Evolutionary conservation across 1,139 yeast species (phyloP), one percentile per base, ranked within the genome.

Genomic region (Yamadazyma oceani): DNA sequence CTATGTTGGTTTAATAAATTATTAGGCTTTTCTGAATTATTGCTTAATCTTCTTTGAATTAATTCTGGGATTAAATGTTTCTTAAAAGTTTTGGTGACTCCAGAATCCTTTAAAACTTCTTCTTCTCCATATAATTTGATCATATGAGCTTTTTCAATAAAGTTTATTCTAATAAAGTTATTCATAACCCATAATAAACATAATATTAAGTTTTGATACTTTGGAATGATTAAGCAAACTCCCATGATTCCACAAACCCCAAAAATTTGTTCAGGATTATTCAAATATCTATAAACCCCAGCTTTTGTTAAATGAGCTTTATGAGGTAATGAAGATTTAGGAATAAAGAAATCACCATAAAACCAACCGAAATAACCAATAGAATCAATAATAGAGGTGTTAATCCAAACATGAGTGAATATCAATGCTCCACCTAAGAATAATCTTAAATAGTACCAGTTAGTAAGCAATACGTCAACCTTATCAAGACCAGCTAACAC

Each of bases 201-300:
- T 39, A 85, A 61, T 13, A 72, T 54, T 38, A 72, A 53, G 39
- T 83, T 80, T 47, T 79, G 76, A 34, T 66, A 60, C 4, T 83
- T 73, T 37, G 85, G 83, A 36, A 81, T 68, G 41, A 85, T 75
- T 36, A 86, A 59, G 2, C 82, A 79, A 13, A 82, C 65, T 14
- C 95, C 95, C 90, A 90, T 85, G 28, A 85, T 78, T 15, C 95
- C 95, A 50, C 90, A 82, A 40, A 83, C 82, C 15, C 95, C 95
- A 47, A 86, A 75, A 16, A 86, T 64, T 50, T 89, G 84, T 57
- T 86, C 95, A 6, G 96, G 96, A 54, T 86, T 85, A 57, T 86
- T 87, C 55, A 86, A 70, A 57, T 85, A 86, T 50, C 95, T 77
- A 58, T 86, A 87, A 36, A 86, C 87, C 38, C 96, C 96, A 23